These are phyloP conservation scores for Phytophthora aleatoria DNA, from an alignment of 352 stramenopile genomes.

Conservation along the genomic window DNA sequence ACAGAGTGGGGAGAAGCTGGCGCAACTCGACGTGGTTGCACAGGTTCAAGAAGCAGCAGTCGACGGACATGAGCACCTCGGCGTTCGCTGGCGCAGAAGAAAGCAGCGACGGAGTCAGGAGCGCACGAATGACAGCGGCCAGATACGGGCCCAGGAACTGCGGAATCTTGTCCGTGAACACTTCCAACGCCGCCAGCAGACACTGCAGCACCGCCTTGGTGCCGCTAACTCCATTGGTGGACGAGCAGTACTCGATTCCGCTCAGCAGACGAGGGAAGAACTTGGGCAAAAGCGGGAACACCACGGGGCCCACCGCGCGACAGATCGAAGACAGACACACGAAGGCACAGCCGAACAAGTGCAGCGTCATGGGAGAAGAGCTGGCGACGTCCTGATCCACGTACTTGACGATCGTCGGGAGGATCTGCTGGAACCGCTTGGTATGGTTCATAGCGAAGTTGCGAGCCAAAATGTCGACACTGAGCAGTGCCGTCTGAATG, in stretches of 20 bases:
- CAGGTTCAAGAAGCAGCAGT: slow-evolving; percentile 70
- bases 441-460: slow-evolving; percentile 77
- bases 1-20: slow-evolving; percentile 72
- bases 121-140: slow-evolving; percentile 56
- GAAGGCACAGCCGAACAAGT: slow-evolving; percentile 83
- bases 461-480: slow-evolving; percentile 82
- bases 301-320: slow-evolving; percentile 63
- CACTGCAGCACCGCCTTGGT: slow-evolving; percentile 75
- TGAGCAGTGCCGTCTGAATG: slow-evolving; percentile 84
- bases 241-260: slow-evolving; percentile 63
- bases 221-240: slow-evolving; percentile 23
- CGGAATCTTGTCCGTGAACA: slow-evolving; percentile 84
- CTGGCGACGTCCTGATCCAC: slow-evolving; percentile 58
- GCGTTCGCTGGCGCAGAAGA: slow-evolving; percentile 32
- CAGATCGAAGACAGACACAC: slow-evolving; percentile 84
- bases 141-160: slow-evolving; percentile 86
- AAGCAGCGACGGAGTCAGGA: slow-evolving; percentile 61
- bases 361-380: slow-evolving; percentile 55
- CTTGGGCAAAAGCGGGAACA: slow-evolving; percentile 83
- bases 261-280: slow-evolving; percentile 82
- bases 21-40: slow-evolving; percentile 76
- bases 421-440: slow-evolving; percentile 73
- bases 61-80: slow-evolving; percentile 58
- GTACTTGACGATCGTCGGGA: slow-evolving; percentile 82
- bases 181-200: slow-evolving; percentile 70